Conservation (phyloP, 2,329 filamentous ascomycete genomes). For the Penicillium occitanis region DNA sequence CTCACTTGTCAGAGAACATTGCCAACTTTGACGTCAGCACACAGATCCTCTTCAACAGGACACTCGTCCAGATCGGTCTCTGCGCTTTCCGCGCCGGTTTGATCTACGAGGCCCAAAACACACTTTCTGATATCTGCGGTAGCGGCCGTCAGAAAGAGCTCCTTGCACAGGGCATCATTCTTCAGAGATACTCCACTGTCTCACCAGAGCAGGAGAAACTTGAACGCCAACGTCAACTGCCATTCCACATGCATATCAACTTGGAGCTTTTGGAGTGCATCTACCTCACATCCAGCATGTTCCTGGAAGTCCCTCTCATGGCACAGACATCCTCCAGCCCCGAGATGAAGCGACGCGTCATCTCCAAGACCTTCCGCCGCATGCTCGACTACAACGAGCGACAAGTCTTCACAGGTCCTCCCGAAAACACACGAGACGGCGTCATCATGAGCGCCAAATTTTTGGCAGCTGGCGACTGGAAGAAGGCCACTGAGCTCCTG, state of each 20-base stretch:
- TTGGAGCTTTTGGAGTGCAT: conserved; percentile 96
- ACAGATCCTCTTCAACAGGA: conserved; percentile 98
- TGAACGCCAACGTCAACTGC: conserved; percentile 94
- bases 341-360: conserved; percentile 94
- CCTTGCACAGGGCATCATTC: conserved; percentile 95
- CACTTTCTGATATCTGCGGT: conserved; percentile 95
- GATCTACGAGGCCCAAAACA: conserved; percentile 96
- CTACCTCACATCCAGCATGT: conserved; percentile 98
- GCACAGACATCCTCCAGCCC: conserved; percentile 96
- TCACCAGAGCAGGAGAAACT: conserved; percentile 96
- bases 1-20: conserved; percentile 96
- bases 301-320: conserved; percentile 94
- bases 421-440: conserved; percentile 97
- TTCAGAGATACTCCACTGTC: conserved; percentile 94
- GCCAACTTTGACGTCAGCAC: conserved; percentile 94
- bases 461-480: conserved; percentile 95
- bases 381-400: conserved; percentile 99
- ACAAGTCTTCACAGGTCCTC: conserved; percentile 97
- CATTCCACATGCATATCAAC: conserved; percentile 99
- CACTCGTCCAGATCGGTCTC: conserved; percentile 93
- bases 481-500: conserved; percentile 90
- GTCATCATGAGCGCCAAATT: conserved; percentile 99
- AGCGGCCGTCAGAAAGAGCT: conserved; percentile 97
- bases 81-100: conserved; percentile 97
- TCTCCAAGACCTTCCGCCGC: conserved; percentile 98